phyloP scores from a whole-genome alignment of 108 stramenopile genomes.

The Nannochloropsis granulata region DNA sequence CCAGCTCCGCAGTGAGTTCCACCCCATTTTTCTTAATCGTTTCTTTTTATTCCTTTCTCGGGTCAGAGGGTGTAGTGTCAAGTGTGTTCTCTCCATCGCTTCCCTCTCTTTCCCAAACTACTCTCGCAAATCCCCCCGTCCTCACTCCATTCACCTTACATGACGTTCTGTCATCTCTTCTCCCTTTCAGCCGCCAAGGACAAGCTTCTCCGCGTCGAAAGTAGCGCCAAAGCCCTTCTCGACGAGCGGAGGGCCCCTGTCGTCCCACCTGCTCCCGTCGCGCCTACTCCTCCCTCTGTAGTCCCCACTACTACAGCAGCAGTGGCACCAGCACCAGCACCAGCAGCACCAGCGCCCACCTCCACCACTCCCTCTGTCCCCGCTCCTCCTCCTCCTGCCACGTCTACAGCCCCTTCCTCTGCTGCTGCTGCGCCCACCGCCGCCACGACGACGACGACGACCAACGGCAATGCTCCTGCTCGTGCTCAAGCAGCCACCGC shows the following conservation, averaged over 20 bases:
- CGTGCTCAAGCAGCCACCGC: neutral
- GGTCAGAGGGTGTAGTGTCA: neutral
- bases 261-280: neutral
- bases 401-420: neutral
- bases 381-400: neutral
- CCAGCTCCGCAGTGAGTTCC: slow-evolving; percentile 11
- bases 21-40: neutral
- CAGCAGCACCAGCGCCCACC: no score
- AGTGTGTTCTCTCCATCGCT: no score
- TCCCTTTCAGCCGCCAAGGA: neutral
- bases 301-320: neutral
- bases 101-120: no score
- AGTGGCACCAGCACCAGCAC: neutral
- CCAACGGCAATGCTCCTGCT: neutral
- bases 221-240: neutral
- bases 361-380: neutral
- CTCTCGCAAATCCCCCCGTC: no score
- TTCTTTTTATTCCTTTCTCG: neutral
- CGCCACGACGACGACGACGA: neutral
- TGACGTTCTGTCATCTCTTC: no score
- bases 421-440: neutral
- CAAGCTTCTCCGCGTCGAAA: neutral
- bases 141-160: no score
- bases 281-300: neutral
- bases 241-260: neutral